Conservation (phyloP, 805 yeast species). For the Myxozyma melibiosi region DNA sequence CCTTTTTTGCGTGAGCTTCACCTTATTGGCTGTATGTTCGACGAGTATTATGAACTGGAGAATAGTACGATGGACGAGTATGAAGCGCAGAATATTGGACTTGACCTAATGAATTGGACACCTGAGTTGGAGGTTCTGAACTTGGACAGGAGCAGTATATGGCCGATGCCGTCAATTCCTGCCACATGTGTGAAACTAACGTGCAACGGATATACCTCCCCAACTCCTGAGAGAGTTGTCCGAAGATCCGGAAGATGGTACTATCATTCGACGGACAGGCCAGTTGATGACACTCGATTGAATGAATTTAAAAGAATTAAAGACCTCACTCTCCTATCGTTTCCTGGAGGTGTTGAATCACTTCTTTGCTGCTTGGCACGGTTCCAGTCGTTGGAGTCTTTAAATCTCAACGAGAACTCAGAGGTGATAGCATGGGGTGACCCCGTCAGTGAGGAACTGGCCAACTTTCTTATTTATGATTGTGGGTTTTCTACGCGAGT, state of each 20-base stretch:
- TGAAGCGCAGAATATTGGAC: too few relatives aligned
- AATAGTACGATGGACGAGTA: too few relatives aligned
- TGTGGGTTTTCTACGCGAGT: not conserved
- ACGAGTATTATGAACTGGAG: too few relatives aligned
- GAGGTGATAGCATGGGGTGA: not conserved
- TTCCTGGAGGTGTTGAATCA: not conserved
- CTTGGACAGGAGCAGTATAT: not conserved
- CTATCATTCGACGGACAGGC: too few relatives aligned
- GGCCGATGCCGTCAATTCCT: not conserved
- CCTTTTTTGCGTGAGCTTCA: not conserved
- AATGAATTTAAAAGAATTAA: not conserved
- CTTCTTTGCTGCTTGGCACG: not conserved
- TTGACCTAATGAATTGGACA: not conserved
- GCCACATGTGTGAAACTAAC: not conserved
- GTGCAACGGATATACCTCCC: not conserved
- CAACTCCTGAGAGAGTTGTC: not conserved
- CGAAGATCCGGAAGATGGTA: not conserved
- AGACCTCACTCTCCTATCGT: not conserved
- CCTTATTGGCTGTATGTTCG: not conserved
- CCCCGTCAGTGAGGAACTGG: not conserved
- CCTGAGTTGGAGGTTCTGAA: conserved; percentile 3
- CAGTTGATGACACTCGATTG: not conserved
- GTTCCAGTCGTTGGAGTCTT: not conserved
- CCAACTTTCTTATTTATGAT: not conserved
- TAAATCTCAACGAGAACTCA: conserved; percentile 7